Conservation (phyloP, 2,329 filamentous ascomycete genomes). For the Xylariaceae sp. region DNA sequence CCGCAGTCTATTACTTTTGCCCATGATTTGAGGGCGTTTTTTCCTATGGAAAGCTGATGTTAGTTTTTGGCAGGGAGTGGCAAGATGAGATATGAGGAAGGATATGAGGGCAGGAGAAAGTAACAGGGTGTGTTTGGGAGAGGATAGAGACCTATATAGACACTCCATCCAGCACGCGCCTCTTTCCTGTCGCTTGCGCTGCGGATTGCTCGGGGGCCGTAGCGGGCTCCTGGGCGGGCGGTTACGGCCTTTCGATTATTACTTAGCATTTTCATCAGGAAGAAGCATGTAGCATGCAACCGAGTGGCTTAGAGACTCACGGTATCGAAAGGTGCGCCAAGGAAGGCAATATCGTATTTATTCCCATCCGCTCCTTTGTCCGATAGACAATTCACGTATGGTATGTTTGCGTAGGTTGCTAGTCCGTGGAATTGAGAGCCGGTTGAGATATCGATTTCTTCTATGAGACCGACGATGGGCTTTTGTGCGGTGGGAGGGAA, state of each 20-base stretch:
- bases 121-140: too few species aligned
- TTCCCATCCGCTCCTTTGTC: constrained; percentile 36
- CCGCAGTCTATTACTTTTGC: constrained; percentile 74
- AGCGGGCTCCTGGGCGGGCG: constrained; percentile 36
- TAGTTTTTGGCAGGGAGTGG: background rate
- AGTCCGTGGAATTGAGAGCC: constrained; percentile 53
- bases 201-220: constrained; percentile 34
- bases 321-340: constrained; percentile 52
- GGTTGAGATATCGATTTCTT: constrained; percentile 39
- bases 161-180: constrained; percentile 34
- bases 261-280: constrained; percentile 1
- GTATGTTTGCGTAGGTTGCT: constrained; percentile 61
- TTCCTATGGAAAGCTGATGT: constrained; percentile 25
- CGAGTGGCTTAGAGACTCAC: constrained; percentile 23
- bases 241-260: constrained; percentile 27
- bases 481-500: constrained; percentile 22
- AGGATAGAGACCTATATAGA: constrained; percentile 44
- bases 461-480: constrained; percentile 11
- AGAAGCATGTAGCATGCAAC: background rate
- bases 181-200: constrained; percentile 31
- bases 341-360: constrained; percentile 56
- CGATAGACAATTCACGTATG: constrained; percentile 60
- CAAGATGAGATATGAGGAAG: background rate
- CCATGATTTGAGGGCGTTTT: constrained; percentile 70
- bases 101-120: too few species aligned